Evolutionary conservation across 169 alveolate genomes (phyloP).

Genomic region (Sarcocystis neurona): DNA sequence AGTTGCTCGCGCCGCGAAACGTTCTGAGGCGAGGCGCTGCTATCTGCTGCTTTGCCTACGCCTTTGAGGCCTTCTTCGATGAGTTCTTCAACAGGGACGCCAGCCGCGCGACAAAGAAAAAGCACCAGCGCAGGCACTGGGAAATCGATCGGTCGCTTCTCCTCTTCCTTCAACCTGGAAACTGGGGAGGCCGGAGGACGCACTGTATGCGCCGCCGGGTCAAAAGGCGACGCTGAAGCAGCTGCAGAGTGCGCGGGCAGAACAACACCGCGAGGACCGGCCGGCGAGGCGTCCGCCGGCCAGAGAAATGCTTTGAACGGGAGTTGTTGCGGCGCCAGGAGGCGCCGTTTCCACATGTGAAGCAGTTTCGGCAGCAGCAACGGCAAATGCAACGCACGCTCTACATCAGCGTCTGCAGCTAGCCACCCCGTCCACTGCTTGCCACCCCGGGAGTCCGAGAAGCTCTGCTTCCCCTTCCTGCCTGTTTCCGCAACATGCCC

Average conservation of each 20-base stretch:
- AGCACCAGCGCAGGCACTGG: conserved; percentile 1
- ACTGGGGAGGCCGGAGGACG: not conserved
- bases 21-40: no score
- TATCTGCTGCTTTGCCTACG: no score
- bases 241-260: not conserved
- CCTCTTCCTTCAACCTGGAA: not conserved
- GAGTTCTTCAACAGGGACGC: not conserved
- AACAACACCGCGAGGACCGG: not conserved
- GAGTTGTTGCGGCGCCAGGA: not conserved
- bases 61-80: no score
- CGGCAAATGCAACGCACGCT: conserved; percentile 2
- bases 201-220: not conserved
- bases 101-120: conserved; percentile 27
- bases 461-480: no score
- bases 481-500: no score
- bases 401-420: not conserved
- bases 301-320: not conserved
- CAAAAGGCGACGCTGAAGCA: not conserved
- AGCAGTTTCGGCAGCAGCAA: conserved; percentile 14
- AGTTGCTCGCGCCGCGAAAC: no score
- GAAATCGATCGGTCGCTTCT: not conserved
- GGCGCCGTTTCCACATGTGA: not conserved
- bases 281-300: not conserved
- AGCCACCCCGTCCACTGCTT: conserved; percentile 29
- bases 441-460: no score